Evolutionary conservation across 768 basidiomycete genomes (phyloP).

Genomic region (Lenzites betulinus): DNA sequence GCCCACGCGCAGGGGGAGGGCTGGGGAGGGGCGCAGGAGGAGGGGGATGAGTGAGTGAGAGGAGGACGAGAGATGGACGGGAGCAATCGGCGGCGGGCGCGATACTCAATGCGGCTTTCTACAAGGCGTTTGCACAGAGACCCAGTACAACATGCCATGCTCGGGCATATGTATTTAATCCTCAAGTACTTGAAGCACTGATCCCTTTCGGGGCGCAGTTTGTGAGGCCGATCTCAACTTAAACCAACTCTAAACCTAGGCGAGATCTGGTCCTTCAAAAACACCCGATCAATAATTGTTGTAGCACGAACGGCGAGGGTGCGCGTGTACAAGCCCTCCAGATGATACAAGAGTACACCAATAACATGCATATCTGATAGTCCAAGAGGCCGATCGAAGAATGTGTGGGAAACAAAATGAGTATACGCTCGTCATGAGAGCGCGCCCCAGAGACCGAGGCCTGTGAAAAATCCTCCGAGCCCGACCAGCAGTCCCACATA

Average conservation of each 20-base stretch:
- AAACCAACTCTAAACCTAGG: constrained; percentile 8
- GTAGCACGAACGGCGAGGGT: background rate
- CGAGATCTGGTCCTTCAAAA: background rate
- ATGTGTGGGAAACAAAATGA: too few species aligned
- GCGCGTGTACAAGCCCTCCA: background rate
- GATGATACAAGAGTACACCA: background rate
- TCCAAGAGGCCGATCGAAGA: background rate
- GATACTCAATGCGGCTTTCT: background rate
- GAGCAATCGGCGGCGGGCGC: background rate
- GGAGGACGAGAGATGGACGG: background rate
- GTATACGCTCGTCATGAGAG: constrained; percentile 40
- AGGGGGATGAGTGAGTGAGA: too few species aligned
- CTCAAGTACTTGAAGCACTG: too few species aligned
- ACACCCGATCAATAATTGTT: background rate
- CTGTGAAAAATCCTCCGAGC: constrained; percentile 70
- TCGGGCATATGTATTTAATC: too few species aligned
- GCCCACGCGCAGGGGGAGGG: background rate
- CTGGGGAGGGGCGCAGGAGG: background rate
- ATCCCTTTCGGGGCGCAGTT: background rate
- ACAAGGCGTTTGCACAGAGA: background rate
- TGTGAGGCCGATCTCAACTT: background rate
- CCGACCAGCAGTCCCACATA: constrained; percentile 69
- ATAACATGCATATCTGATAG: background rate
- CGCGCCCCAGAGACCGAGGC: constrained; percentile 72
- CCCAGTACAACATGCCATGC: background rate